phyloP scores from a whole-genome alignment of 768 basidiomycete genomes.

The Phaeotremella fagi region DNA sequence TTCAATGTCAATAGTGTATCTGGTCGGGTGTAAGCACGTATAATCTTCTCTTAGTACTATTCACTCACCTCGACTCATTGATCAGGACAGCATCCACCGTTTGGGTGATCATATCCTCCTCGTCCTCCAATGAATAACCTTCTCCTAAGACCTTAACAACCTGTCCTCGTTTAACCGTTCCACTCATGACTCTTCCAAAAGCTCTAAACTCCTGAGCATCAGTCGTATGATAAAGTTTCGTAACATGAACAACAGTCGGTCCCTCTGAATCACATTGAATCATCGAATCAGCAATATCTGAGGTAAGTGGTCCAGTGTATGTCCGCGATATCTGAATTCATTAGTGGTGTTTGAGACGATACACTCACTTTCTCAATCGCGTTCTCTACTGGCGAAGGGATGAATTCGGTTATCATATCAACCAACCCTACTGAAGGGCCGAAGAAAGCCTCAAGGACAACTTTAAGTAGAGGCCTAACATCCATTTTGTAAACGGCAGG shows the following conservation, averaged over 20 bases:
- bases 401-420: constrained; percentile 83
- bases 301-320: constrained; percentile 82
- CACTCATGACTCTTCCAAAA: constrained; percentile 89
- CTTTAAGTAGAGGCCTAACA: constrained; percentile 87
- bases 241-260: constrained; percentile 84
- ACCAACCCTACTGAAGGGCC: constrained; percentile 82
- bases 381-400: constrained; percentile 60
- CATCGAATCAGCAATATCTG: constrained; percentile 73
- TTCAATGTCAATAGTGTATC: constrained; percentile 84
- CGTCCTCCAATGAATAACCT: constrained; percentile 96
- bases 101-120: constrained; percentile 91
- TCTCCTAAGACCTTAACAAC: constrained; percentile 94
- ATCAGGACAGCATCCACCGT: constrained; percentile 85
- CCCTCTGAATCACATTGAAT: constrained; percentile 74
- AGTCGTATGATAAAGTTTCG: constrained; percentile 92
- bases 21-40: constrained; percentile 46
- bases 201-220: constrained; percentile 96
- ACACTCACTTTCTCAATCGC: constrained; percentile 48
- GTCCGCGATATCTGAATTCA: constrained; percentile 64
- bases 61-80: constrained; percentile 76
- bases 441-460: constrained; percentile 87
- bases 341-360: neutral
- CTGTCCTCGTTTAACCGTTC: constrained; percentile 76
- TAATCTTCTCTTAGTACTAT: neutral
- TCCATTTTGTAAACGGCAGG: constrained; percentile 98